Base-by-base conservation (phyloP, 1,284 basidiomycete species). In the Melanopsichium pennsylvanicum region DNA sequence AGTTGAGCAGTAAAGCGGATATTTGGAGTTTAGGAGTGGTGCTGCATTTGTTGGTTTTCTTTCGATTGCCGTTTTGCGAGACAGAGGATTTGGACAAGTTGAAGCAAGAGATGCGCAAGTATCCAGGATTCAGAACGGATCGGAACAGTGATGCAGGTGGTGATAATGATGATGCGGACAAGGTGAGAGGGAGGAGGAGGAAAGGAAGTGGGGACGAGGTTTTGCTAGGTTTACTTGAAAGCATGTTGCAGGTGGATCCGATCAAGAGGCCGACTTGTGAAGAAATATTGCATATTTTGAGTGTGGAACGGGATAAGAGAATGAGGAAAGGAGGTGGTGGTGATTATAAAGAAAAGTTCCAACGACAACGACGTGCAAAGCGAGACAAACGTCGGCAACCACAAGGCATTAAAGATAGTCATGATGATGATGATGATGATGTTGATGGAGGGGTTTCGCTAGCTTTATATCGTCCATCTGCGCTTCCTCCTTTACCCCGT, bases 21-120 rank as follows among this genome's bases (percentile, higher is more conserved):
- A 83, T 85, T 55, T 85, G 84, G 84, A 83, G 82, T 7, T 67
- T 85, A 13, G 93, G 93, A 16, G 92, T 97, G 89, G 89, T 97
- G 36, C 84, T 97, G 11, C 88, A 96, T 83, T 92, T 92, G 76
- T 85, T 96, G 56, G 83, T 95, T 1, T 97, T 95, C 82, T 92
- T 97, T 82, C 42, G 84, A 84, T 19, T 88, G 87, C 58, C 83
- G 71, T 80, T 70, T 27, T 25, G 50, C 8, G 57, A 78, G 36
- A 60, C 59, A 4, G 86, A 86, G 13, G 88, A 89, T 67, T 83
- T 90, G 81, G 84, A 86, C 38, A 81, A 81, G 33, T 82, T 97
- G 26, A 88, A 91, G 69, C 83, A 83, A 18, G 91, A 93, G 76
- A 90, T 96, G n/a, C 64, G 86, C 43, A 70, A 76, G 2, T 96